Percentiles rank a stretch among this genome's conserved stretches.
phyloP scores from a whole-genome alignment of 805 yeast genomes.

The Candida silvatica region DNA sequence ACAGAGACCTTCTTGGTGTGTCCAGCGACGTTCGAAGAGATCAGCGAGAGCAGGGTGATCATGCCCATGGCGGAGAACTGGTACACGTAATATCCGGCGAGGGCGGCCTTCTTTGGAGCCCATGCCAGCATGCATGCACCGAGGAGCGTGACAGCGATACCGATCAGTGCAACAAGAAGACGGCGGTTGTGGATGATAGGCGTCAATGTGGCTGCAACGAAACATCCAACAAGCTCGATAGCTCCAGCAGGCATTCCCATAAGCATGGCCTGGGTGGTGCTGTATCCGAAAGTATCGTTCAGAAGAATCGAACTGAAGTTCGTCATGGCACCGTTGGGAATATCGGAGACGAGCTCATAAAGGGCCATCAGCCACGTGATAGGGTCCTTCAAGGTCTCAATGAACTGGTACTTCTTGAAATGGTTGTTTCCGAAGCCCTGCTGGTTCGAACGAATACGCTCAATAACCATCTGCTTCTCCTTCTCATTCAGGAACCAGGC shows the following conservation, averaged over 20 bases:
- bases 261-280: conserved; percentile 8
- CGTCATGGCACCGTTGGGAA: conserved; percentile 53
- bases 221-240: conserved; percentile 26
- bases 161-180: neutral
- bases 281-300: conserved; percentile 23
- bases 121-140: conserved; percentile 3
- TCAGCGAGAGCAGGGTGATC: conserved; percentile 24
- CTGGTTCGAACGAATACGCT: conserved; percentile 48
- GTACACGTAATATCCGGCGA: conserved; percentile 14
- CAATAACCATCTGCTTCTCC: conserved; percentile 40
- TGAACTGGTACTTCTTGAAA: conserved; percentile 47
- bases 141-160: neutral
- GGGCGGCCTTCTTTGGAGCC: conserved; percentile 8
- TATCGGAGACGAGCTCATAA: conserved; percentile 32
- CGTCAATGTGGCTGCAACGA: conserved; percentile 13
- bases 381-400: conserved; percentile 43
- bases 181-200: conserved; percentile 14
- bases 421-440: conserved; percentile 51
- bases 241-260: conserved; percentile 28
- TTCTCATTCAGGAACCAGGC: conserved; percentile 39
- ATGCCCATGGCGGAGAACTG: conserved; percentile 21
- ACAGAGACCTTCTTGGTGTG: conserved; percentile 63
- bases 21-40: conserved; percentile 55
- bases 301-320: conserved; percentile 34
- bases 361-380: conserved; percentile 41